Evolutionary conservation across 208 protist genomes (phyloP).

Genomic region (Leishmania major): DNA sequence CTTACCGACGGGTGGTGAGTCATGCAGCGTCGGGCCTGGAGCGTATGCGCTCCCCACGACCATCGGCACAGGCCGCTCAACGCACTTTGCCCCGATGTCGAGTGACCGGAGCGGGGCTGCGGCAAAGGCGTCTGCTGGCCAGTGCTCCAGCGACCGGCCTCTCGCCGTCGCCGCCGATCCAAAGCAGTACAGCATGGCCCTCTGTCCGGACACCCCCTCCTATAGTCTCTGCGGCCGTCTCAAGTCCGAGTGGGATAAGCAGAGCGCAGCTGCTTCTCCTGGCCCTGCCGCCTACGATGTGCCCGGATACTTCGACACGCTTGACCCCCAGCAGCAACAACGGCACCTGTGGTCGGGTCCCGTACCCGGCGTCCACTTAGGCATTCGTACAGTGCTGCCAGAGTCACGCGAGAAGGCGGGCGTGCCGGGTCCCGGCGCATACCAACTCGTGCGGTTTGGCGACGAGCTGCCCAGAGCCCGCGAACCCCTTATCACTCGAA

Average conservation of each 20-base stretch:
- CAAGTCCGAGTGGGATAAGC: slow-evolving; percentile 39
- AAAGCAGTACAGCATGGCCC: slow-evolving; percentile 80
- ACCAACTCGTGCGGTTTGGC: slow-evolving; percentile 45
- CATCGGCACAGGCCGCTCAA: slow-evolving; percentile 61
- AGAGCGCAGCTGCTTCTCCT: slow-evolving; percentile 23
- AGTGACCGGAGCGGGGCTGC: not conserved
- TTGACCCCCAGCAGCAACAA: slow-evolving; percentile 14
- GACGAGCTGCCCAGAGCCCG: slow-evolving; percentile 37
- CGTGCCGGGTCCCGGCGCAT: slow-evolving; percentile 44
- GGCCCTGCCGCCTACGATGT: slow-evolving; percentile 56
- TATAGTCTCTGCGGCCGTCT: slow-evolving; percentile 70
- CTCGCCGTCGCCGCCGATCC: slow-evolving; percentile 14
- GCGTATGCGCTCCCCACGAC: slow-evolving; percentile 64
- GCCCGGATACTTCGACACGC: slow-evolving; percentile 51
- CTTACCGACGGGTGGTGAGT: slow-evolving; percentile 31
- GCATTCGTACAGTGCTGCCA: slow-evolving; percentile 43
- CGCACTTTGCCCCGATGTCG: slow-evolving; percentile 37
- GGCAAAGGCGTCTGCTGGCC: not conserved
- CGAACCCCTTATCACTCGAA: slow-evolving; percentile 41
- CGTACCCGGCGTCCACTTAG: slow-evolving; percentile 54
- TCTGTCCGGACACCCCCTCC: slow-evolving; percentile 58
- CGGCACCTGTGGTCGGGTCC: slow-evolving; percentile 27
- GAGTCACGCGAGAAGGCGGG: slow-evolving; percentile 29
- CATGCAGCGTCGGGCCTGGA: slow-evolving; percentile 50
- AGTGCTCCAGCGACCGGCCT: not conserved